Conservation (phyloP, 2,329 filamentous ascomycete species). For the Aureobasidium sp. region DNA sequence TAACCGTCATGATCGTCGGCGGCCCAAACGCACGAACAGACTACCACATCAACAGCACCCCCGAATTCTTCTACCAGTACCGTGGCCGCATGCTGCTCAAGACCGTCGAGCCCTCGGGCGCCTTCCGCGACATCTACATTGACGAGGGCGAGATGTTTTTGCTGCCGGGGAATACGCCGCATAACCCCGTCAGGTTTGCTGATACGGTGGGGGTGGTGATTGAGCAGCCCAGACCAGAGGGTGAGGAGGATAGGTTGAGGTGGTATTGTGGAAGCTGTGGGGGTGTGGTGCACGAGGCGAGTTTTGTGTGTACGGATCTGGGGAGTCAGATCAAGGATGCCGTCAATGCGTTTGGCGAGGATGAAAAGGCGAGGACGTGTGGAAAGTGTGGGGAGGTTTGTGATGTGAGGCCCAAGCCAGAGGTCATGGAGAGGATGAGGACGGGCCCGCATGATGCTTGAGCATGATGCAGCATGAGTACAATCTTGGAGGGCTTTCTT, state of each 20-base stretch:
- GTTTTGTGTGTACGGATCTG: conserved; percentile 82
- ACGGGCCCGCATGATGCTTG: conserved; percentile 15
- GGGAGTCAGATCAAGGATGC: conserved; percentile 92
- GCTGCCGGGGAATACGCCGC: conserved; percentile 86
- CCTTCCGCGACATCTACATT: conserved; percentile 80
- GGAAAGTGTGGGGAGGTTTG: conserved; percentile 68
- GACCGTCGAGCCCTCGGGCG: conserved; percentile 61
- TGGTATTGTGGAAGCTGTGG: conserved; percentile 81
- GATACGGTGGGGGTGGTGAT: conserved; percentile 91
- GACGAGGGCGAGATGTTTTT: conserved; percentile 91
- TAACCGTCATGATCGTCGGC: conserved; percentile 90
- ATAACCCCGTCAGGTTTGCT: conserved; percentile 90
- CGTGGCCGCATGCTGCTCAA: conserved; percentile 90
- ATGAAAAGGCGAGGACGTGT: conserved; percentile 67
- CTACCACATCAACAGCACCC: conserved; percentile 95
- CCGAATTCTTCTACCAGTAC: conserved; percentile 98
- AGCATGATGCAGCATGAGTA: not conserved
- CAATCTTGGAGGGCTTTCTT: not conserved
- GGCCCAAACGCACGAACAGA: conserved; percentile 93
- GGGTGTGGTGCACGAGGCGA: conserved; percentile 72
- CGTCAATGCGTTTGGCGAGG: conserved; percentile 71
- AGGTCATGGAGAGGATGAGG: conserved; percentile 31
- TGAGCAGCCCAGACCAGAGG: conserved; percentile 70
- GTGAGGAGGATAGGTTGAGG: conserved; percentile 67
- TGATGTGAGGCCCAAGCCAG: conserved; percentile 54